A percentile compares a stretch with the other conserved stretches of the same genome.
These are phyloP conservation scores for Colletotrichum limetticola DNA, from an alignment of 2,329 filamentous ascomycete species.

Conservation along the genomic window DNA sequence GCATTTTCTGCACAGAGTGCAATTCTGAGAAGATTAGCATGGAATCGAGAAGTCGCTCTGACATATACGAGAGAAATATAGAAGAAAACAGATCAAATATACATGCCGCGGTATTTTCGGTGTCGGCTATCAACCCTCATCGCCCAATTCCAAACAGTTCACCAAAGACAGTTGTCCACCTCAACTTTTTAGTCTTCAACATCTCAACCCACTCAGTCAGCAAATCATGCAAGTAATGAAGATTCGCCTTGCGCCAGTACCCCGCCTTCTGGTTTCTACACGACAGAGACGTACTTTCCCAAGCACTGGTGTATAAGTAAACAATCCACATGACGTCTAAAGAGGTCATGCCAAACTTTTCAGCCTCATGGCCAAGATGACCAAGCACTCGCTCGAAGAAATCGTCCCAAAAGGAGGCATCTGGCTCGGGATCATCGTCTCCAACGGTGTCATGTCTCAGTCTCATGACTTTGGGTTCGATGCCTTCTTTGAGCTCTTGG, in stretches of 20 bases:
- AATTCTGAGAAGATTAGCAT: no score
- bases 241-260: constrained; percentile 1
- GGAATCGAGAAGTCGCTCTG: no score
- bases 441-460: not conserved
- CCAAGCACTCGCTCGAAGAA: constrained; percentile 16
- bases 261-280: not conserved
- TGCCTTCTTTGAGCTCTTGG: not conserved
- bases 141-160: constrained; percentile 1
- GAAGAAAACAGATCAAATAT: not conserved
- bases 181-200: not conserved
- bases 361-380: not conserved
- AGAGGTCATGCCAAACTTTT: not conserved
- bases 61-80: no score
- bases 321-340: constrained; percentile 28
- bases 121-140: not conserved
- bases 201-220: constrained; percentile 14
- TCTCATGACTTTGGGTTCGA: not conserved
- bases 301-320: constrained; percentile 15
- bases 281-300: not conserved
- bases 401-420: not conserved
- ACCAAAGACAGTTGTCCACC: not conserved
- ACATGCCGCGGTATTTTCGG: not conserved
- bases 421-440: not conserved
- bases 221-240: constrained; percentile 22
- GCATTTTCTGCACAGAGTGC: no score